phyloP scores from a whole-genome alignment of 2,329 filamentous ascomycete species.

The Verticillium isaacii region DNA sequence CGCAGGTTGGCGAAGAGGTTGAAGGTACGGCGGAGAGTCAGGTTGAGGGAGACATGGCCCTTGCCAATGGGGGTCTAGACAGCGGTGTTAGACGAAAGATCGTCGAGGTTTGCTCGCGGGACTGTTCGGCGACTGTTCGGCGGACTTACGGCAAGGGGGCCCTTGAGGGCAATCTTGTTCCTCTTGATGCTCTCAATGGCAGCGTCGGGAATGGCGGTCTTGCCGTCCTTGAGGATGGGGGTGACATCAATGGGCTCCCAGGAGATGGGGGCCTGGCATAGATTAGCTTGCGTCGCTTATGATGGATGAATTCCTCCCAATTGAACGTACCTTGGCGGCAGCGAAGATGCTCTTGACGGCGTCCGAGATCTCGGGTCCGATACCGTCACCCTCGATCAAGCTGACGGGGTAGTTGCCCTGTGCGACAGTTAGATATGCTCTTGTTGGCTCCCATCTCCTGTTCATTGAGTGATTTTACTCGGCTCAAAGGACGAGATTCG shows the following conservation, averaged over 20 bases:
- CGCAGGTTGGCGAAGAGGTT: conserved; percentile 99
- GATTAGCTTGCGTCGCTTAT: conserved; percentile 17
- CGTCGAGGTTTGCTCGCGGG: not conserved
- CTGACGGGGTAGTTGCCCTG: conserved; percentile 95
- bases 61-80: conserved; percentile 87
- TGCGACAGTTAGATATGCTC: conserved; percentile 9
- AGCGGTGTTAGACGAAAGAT: not conserved
- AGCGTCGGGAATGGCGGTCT: conserved; percentile 87
- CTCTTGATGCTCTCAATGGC: conserved; percentile 89
- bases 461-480: conserved; percentile 36
- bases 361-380: conserved; percentile 95
- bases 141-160: conserved; percentile 78
- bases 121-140: too few species aligned
- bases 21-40: conserved; percentile 97
- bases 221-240: conserved; percentile 88
- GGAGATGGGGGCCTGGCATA: conserved; percentile 71
- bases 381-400: conserved; percentile 98
- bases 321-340: conserved; percentile 72
- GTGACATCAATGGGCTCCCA: conserved; percentile 98
- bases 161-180: conserved; percentile 98
- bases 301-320: not conserved
- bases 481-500: not conserved
- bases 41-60: conserved; percentile 97
- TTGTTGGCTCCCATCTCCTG: not conserved
- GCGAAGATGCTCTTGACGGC: conserved; percentile 98